Evolutionary conservation across 371 early-diverging fungal genomes (phyloP).

Genomic region (Mucor lusitanicus): DNA sequence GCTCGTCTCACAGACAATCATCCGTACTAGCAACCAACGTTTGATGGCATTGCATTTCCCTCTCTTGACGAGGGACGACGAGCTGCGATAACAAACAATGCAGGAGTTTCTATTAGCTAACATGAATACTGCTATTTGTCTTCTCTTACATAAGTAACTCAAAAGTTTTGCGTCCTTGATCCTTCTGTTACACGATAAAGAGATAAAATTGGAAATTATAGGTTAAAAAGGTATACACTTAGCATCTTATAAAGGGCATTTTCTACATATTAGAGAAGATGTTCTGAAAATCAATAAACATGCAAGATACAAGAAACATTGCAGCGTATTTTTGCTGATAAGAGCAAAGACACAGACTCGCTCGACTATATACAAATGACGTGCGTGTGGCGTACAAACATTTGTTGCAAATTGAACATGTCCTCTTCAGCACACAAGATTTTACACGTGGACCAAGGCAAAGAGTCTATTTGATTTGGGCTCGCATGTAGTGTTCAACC

Average conservation of each 20-base stretch:
- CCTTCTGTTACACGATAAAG: not conserved
- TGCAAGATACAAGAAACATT: too few species aligned
- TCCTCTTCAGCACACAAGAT: not conserved
- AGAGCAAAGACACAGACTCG: too few species aligned
- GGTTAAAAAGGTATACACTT: not conserved
- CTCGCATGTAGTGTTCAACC: not conserved
- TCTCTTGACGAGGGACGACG: too few species aligned
- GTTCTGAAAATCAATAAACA: too few species aligned
- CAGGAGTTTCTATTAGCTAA: not conserved
- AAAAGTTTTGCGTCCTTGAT: not conserved
- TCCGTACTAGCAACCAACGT: not conserved
- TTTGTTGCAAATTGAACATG: not conserved
- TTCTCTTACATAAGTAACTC: not conserved
- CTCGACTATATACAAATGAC: too few species aligned
- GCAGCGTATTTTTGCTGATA: too few species aligned
- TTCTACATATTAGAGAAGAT: not conserved
- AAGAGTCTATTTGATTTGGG: not conserved
- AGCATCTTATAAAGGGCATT: not conserved
- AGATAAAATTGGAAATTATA: not conserved
- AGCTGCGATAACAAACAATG: not conserved
- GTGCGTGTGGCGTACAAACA: not conserved
- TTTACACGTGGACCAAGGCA: conserved; percentile 2
- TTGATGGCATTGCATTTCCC: too few species aligned
- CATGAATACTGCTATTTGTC: not conserved
- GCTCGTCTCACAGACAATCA: too few species aligned